Evolutionary conservation across 305 asterid genomes (phyloP), one percentile per base, ranked within the genome.

Genomic region (Euphrasia arctica): DNA sequence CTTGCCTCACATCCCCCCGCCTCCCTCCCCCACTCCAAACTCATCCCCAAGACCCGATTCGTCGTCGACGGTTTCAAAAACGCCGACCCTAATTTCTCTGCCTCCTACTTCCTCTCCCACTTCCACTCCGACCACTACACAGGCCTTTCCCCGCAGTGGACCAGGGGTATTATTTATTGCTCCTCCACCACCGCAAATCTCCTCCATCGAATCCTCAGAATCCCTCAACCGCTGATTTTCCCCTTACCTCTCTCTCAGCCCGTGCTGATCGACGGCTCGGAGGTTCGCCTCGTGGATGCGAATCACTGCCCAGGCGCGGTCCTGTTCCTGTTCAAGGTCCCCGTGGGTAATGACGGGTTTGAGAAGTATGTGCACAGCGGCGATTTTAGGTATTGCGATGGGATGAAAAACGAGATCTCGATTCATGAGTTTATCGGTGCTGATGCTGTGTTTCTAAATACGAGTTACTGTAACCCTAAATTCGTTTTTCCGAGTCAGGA

Each of bases 231-330:
- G 10, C 82, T 82, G 67, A 81, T 91, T 61, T 70, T 55, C 43
- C 58, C 85, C 10, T 69, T 91, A 18, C 88, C 95, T 10, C 69
- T 83, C 15, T 68, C 76, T 0, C 73, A 79, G 58, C 54, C 69
- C 1, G 73, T 89, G 9, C 9, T 79, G 3, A 78, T 89, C 0
- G 98, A 91, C 62, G 95, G 92, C 34, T 64, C 82, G 13, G 88
- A 83, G 62, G 85, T 89, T 18, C 72, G 47, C 45, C 78, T 87
- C 3, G 60, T 85, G 6, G 95, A 91, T 62, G 96, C 98, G 4
- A 91, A 91, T 70, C 96, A 91, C 78, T 91, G 95, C 75, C 98
- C 98, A 0, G 96, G 96, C 14, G 98, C 98, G 10, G 95, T 91
- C 48, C 92, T 89, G 64, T 86, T 89, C 63, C 62, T 91, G 72